A percentile compares a stretch with the other conserved stretches of the same genome.
Conservation (phyloP, 331 rosid genomes). For the Saraca asoca region DNA sequence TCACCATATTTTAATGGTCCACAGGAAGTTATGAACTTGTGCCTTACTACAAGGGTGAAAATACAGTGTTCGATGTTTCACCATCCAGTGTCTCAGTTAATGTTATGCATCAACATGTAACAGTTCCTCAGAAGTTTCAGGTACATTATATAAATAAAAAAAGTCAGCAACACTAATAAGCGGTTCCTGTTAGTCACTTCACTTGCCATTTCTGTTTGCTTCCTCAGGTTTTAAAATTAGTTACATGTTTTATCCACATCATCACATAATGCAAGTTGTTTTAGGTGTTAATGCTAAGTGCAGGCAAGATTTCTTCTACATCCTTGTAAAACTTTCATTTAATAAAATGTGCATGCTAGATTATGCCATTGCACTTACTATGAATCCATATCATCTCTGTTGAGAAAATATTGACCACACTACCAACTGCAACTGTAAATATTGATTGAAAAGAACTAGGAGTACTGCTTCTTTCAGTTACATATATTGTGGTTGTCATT, state of each 20-base stretch:
- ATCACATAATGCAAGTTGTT: slow-evolving; percentile 4
- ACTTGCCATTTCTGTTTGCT: slow-evolving; percentile 17
- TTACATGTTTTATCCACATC: neutral
- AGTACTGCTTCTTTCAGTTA: slow-evolving; percentile 2
- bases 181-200: neutral
- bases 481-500: slow-evolving; percentile 13
- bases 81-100: slow-evolving; percentile 70
- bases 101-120: slow-evolving; percentile 80
- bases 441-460: slow-evolving; percentile 20
- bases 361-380: slow-evolving; percentile 14
- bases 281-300: neutral
- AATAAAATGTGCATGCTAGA: slow-evolving; percentile 22
- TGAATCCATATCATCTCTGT: slow-evolving; percentile 14
- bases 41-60: slow-evolving; percentile 97
- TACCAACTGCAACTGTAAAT: slow-evolving; percentile 13
- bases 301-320: neutral
- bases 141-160: slow-evolving; percentile 46
- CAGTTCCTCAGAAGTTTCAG: slow-evolving; percentile 85
- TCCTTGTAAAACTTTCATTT: slow-evolving; percentile 2
- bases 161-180: no score
- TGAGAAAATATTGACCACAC: slow-evolving; percentile 1
- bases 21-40: slow-evolving; percentile 84
- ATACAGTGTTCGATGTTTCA: slow-evolving; percentile 92
- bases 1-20: slow-evolving; percentile 35
- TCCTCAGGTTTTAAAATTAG: slow-evolving; percentile 21